Evolutionary conservation across 805 yeast genomes (phyloP).

Genomic region (Kregervanrija pseudodelftensis): DNA sequence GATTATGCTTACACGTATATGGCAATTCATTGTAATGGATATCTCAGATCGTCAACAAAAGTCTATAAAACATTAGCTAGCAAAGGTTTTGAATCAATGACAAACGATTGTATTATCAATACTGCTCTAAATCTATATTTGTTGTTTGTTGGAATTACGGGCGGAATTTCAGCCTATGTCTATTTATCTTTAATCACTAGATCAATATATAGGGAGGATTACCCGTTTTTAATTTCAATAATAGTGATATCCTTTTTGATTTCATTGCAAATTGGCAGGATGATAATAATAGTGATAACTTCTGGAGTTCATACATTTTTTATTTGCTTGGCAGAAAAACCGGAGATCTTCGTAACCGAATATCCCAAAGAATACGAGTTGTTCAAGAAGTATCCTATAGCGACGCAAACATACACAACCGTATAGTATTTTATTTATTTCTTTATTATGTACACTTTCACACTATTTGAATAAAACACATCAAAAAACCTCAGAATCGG

Average conservation of each 20-base stretch:
- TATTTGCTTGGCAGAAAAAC: slow-evolving; percentile 76
- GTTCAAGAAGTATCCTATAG: slow-evolving; percentile 12
- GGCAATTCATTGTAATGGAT: slow-evolving; percentile 77
- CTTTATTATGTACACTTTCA: no score
- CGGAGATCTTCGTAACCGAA: slow-evolving; percentile 65
- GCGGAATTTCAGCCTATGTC: slow-evolving; percentile 47
- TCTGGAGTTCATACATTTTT: slow-evolving; percentile 79
- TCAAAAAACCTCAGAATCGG: no score
- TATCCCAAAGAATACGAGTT: slow-evolving; percentile 43
- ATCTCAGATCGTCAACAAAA: slow-evolving; percentile 66
- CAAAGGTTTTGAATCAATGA: slow-evolving; percentile 76
- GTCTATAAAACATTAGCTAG: slow-evolving; percentile 66
- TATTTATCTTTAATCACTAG: slow-evolving; percentile 61
- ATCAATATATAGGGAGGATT: slow-evolving; percentile 57
- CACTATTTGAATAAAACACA: no score
- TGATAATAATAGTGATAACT: slow-evolving; percentile 62
- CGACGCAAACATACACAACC: no score
- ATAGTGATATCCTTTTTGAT: slow-evolving; percentile 39
- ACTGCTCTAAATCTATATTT: slow-evolving; percentile 70
- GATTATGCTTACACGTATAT: slow-evolving; percentile 82
- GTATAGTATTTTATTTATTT: no score
- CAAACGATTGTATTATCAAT: slow-evolving; percentile 76
- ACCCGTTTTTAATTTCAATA: slow-evolving; percentile 40
- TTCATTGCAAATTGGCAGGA: slow-evolving; percentile 64
- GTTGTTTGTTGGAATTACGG: slow-evolving; percentile 48